These are phyloP conservation scores for Hansenula anomala DNA, from an alignment of 1,139 yeast genomes.

Conservation along the genomic window DNA sequence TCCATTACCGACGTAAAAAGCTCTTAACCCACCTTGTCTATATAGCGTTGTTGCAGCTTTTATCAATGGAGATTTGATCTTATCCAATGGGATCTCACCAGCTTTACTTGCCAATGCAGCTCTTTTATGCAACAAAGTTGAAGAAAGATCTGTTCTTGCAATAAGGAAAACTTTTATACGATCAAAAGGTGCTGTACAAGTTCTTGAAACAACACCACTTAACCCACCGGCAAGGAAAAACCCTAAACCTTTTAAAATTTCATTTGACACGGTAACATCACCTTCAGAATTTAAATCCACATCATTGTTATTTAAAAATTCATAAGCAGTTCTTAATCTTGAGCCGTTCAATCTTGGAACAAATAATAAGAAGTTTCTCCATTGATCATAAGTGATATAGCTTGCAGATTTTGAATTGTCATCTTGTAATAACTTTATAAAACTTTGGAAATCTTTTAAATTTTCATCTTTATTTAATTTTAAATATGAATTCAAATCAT, in stretches of 20 bases:
- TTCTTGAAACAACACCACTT: conserved; percentile 95
- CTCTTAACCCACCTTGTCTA: conserved; percentile 80
- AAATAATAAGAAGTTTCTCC: conserved; percentile 74
- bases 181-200: conserved; percentile 96
- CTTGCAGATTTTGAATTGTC: conserved; percentile 32
- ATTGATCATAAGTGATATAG: conserved; percentile 76
- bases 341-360: conserved; percentile 75
- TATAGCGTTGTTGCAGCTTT: conserved; percentile 82
- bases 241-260: conserved; percentile 78
- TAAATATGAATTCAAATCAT: conserved; percentile 65
- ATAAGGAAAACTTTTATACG: conserved; percentile 88
- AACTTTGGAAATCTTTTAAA: conserved; percentile 47
- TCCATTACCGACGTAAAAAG: conserved; percentile 95
- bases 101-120: conserved; percentile 28
- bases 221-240: conserved; percentile 92
- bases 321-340: conserved; percentile 74
- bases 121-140: conserved; percentile 60
- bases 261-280: conserved; percentile 80
- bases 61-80: conserved; percentile 60
- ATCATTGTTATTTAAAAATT: conserved; percentile 69
- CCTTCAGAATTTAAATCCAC: conserved; percentile 85
- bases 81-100: conserved; percentile 26
- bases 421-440: conserved; percentile 50
- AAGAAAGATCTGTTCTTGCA: conserved; percentile 80
- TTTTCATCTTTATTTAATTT: conserved; percentile 29